Evolutionary conservation across 768 basidiomycete species (phyloP), one percentile per base, ranked within the genome.

Genomic region (Calvatia gigantea): DNA sequence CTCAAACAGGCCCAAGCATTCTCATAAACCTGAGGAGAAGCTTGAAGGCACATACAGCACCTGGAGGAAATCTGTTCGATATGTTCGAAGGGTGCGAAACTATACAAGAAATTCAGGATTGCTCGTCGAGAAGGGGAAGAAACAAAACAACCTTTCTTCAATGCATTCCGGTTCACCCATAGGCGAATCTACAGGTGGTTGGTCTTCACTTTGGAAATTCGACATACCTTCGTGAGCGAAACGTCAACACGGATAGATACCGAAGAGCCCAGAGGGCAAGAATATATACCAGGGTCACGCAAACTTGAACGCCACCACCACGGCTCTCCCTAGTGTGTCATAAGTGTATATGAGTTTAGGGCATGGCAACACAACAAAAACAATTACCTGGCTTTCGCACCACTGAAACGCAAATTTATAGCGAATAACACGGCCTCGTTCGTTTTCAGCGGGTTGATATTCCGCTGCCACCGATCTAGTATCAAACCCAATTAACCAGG

Each of bases 331-430:
- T 80, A 44, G 23, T 56, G n/a, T n/a, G n/a, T n/a, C n/a, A n/a
- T 38, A 27, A 28, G 31, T 31, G 47, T 17, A 27, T 23, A 31
- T 31, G 15, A 42, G 38, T n/a, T 43, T 33, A 6, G 41, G 44
- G 17, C 15, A 31, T 33, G 32, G 38, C 11, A n/a, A 28, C 25
- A 12, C 25, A 51, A 23, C 33, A 28, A 28, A 12, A 46, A 33
- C 19, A 28, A 62, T 50, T 60, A 69, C 88, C 72, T 92, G 91
- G 39, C 75, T 79, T 57, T 85, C 80, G 59, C 88, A 89, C 89
- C 90, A 93, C 61, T 87, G 86, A 60, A 93, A 93, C 4, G 86
- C 84, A 62, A 93, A 91, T 65, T 92, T 93, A 65, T 83, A 89
- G 6, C 90, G 75, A 11, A 89, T 77, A n/a, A 89, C 81, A n/a